These are phyloP conservation scores for Trypanosoma boissoni DNA, from an alignment of 208 protist genomes.

Conservation along the genomic window DNA sequence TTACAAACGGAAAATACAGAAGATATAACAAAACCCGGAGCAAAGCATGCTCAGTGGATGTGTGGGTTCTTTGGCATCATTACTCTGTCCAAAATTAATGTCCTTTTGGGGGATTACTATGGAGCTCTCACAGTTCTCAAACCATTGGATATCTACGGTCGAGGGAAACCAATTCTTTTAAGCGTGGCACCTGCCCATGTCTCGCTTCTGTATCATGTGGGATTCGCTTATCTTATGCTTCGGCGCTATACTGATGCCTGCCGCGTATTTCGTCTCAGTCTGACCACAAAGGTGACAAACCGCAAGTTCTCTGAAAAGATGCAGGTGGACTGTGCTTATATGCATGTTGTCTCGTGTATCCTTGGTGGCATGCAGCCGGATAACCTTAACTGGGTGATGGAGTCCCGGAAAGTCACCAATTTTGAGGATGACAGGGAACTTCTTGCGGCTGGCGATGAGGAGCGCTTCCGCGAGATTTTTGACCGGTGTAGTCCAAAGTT, in stretches of 20 bases:
- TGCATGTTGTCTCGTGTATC: slow-evolving; percentile 80
- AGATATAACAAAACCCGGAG: slow-evolving; percentile 28
- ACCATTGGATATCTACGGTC: slow-evolving; percentile 70
- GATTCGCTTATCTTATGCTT: slow-evolving; percentile 91
- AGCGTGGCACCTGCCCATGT: slow-evolving; percentile 68
- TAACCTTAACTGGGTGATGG: slow-evolving; percentile 65
- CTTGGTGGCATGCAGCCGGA: slow-evolving; percentile 74
- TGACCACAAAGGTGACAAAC: slow-evolving; percentile 58
- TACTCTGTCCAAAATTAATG: slow-evolving; percentile 75
- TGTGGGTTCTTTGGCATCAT: slow-evolving; percentile 85
- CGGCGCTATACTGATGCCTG: slow-evolving; percentile 87
- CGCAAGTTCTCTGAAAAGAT: slow-evolving; percentile 84
- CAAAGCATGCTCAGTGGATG: slow-evolving; percentile 50
- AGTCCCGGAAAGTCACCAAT: slow-evolving; percentile 40
- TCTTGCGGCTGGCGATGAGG: slow-evolving; percentile 77
- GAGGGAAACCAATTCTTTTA: slow-evolving; percentile 54
- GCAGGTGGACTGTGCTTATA: slow-evolving; percentile 75
- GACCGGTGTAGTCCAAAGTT: slow-evolving; percentile 91
- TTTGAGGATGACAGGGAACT: slow-evolving; percentile 87
- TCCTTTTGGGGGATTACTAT: slow-evolving; percentile 86
- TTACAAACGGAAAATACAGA: slow-evolving; percentile 44
- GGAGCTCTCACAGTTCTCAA: slow-evolving; percentile 65
- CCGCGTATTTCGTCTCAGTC: slow-evolving; percentile 73
- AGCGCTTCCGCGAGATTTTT: slow-evolving; percentile 90
- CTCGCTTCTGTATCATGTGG: slow-evolving; percentile 83